phyloP scores from a whole-genome alignment of 208 protist species.

The Wallacemonas sp. region DNA sequence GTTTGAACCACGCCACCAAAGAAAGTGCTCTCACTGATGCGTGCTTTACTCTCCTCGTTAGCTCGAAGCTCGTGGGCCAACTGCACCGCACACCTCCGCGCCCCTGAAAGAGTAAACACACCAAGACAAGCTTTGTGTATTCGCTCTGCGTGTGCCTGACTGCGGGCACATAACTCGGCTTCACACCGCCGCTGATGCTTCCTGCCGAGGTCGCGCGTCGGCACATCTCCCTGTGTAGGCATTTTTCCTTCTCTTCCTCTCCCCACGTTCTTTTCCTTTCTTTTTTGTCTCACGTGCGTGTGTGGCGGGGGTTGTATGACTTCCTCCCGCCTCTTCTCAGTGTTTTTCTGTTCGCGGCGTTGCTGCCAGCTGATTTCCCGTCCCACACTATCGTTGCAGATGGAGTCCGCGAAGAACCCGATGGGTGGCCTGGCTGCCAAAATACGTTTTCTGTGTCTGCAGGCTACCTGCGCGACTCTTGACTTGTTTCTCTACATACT shows the following conservation, averaged over 20 bases:
- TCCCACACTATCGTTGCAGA: neutral
- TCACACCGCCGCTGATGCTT: neutral
- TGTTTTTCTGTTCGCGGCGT: neutral
- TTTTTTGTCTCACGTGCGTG: neutral
- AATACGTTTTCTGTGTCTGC: constrained; percentile 26
- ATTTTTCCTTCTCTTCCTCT: neutral
- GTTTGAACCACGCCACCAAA: too few species aligned
- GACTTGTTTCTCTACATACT: constrained; percentile 13
- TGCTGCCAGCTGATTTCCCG: neutral
- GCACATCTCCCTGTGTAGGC: too few species aligned
- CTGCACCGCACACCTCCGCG: too few species aligned
- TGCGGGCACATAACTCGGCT: too few species aligned
- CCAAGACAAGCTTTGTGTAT: too few species aligned
- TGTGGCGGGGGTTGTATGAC: too few species aligned
- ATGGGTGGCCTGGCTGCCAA: constrained; percentile 8
- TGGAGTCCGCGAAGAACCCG: constrained; percentile 4
- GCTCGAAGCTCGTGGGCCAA: too few species aligned
- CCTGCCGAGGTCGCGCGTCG: too few species aligned
- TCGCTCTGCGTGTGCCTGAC: too few species aligned
- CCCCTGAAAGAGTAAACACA: too few species aligned
- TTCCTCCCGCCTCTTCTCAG: neutral
- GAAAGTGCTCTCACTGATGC: too few species aligned
- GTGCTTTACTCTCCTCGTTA: too few species aligned
- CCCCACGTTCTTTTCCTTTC: neutral
- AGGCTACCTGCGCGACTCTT: constrained; percentile 13